Percentiles rank a stretch among this genome's conserved stretches.
Conservation (phyloP, 352 stramenopile species). For the Pythium utonaiense region DNA sequence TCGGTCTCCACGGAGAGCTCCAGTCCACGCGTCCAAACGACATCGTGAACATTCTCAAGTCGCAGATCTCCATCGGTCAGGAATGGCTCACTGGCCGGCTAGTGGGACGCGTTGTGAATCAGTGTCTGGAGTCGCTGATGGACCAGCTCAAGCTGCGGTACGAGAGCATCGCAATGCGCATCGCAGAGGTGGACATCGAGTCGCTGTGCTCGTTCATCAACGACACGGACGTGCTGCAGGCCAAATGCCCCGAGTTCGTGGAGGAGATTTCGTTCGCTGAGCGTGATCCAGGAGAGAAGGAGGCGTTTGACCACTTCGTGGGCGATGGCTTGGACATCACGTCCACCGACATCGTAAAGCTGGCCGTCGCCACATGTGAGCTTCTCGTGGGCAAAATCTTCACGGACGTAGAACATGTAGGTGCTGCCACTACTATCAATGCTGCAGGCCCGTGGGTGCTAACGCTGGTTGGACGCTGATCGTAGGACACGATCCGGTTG, state of each 20-base stretch:
- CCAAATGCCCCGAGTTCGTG: constrained; percentile 79
- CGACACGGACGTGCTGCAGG: constrained; percentile 75
- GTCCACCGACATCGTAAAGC: constrained; percentile 77
- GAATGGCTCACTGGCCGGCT: constrained; percentile 73
- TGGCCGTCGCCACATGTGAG: constrained; percentile 61
- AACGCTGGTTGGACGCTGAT: too few species aligned
- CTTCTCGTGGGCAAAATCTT: constrained; percentile 78
- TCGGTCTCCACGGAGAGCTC: constrained; percentile 55
- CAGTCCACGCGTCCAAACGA: constrained; percentile 80
- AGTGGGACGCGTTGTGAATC: constrained; percentile 60
- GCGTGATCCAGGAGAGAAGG: constrained; percentile 65
- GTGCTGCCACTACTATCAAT: too few species aligned
- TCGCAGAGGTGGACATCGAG: constrained; percentile 58
- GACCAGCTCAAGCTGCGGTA: constrained; percentile 69
- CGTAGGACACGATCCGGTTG: constrained; percentile 58
- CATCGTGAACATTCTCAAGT: constrained; percentile 86
- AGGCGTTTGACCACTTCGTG: constrained; percentile 72
- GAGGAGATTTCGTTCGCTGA: constrained; percentile 83
- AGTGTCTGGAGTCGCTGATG: constrained; percentile 73
- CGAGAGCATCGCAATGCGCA: constrained; percentile 41
- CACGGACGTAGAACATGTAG: constrained; percentile 67
- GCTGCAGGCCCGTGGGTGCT: too few species aligned
- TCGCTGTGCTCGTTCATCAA: constrained; percentile 87
- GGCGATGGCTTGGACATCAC: constrained; percentile 69
- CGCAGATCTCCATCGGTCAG: constrained; percentile 80